Base-by-base conservation (phyloP, 176 grass and related monocot species). In the Saccharum spontaneum region DNA sequence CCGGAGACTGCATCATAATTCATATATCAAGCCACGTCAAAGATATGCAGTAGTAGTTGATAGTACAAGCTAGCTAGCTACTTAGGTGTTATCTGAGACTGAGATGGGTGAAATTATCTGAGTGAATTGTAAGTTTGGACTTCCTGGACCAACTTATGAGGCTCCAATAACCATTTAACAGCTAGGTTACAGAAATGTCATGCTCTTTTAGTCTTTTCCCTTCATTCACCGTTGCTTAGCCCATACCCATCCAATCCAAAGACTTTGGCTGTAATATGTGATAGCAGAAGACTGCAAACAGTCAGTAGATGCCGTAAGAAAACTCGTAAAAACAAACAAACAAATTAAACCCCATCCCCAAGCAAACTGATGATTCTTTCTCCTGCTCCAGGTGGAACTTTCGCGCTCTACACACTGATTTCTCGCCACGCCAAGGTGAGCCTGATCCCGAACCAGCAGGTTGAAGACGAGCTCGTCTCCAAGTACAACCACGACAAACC, bases 381-480 rank as follows among this genome's bases (percentile, higher is more conserved):
- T n/a, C 16, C 26, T 39, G 18, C 14, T 63, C 28, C 64, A 92
- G 87, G 90, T 6, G 90, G 90, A 1, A 89, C 84, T 0, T 92
- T 92, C 55, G 90, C 90, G 12, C 83, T 92, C 6, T 89, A 92
- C 72, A 89, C 87, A 3, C 78, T 92, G 75, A 89, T 92, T 11
- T 89, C 73, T 4, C 87, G 90, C 5, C 68, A 92, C 59, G 84
- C 83, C 0, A 89, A 71, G 15, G 80, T 89, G 0, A 86, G 90
- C 79, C 46, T 92, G 75, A 36, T 92, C 30, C 90, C 90, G 1
- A 92, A 86, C 49, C 74, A 89, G 57, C 90, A 92, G 39, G 83
- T 69, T 3, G 90, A 89, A 24, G 90, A 92, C 73, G 75, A 63
- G 69, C 75, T 83, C 22, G 43, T 92, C 8, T 87, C 90, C n/a